Base-by-base conservation (phyloP, 2,329 filamentous ascomycete genomes). In the Aciculosporium take region DNA sequence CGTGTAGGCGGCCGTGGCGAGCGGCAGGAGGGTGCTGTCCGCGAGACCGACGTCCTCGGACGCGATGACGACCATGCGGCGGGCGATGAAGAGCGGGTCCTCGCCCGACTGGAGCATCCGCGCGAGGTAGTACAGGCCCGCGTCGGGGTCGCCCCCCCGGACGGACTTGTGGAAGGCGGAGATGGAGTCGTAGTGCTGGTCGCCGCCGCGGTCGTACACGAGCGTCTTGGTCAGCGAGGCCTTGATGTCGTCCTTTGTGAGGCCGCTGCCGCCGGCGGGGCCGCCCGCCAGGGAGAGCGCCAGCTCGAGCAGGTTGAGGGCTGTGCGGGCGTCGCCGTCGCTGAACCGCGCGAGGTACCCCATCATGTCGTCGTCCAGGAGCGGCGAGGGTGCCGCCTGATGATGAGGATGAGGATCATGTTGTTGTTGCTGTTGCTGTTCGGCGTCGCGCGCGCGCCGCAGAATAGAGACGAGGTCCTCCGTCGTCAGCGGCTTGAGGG, bases 111-210 rank as follows among this genome's bases (percentile, higher is more conserved):
- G 83, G 5, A 98, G 75, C 91, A 98, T 98, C 28, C 91, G 81
- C 0, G 84, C 85, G 2, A 98, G 76, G 59, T 96, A 98, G 65
- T 96, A 98, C 1, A 98, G 71, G 0, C 89, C 74, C 0, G 89
- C 91, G 58, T 96, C 84, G 0, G 89, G 62, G 54, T 95, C 81
- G 42, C 78, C 82, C 31, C 91, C 91, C 35, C 91, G 82, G 8
- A 96, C 80, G 2, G 87, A 87, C 55, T 98, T 98, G 71, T 96
- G 91, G 53, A 96, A 91, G 24, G 91, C 91, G 1, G 85, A 94
- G 54, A 98, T 96, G 40, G 84, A 91, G 57, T 98, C 89, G 65
- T 96, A 98, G 63, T 96, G 91, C 58, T 94, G 86, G 61, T 98
- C 91, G 40, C 91, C 89, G 0, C 84, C 84, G 41, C 91, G 79